Percentiles rank a stretch among this genome's conserved stretches.
Conservation (phyloP, 164 flowering plant genomes). For the Tetracentron sinense region DNA sequence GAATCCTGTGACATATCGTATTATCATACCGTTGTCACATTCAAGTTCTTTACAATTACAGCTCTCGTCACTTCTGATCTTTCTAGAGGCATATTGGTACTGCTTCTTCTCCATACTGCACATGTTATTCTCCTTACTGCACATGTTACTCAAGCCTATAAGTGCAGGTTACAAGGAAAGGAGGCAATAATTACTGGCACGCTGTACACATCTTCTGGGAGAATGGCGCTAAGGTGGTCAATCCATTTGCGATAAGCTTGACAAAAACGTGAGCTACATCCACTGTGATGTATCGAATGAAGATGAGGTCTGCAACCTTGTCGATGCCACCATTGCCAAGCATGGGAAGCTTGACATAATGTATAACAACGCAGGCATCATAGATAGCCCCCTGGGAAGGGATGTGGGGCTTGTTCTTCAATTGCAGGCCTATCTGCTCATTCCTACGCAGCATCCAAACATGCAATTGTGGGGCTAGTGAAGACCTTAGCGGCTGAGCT, state of each 20-base stretch:
- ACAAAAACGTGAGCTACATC: conserved; percentile 4
- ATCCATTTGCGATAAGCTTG: conserved; percentile 6
- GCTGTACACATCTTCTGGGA: too few relatives aligned
- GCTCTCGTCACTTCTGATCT: too few relatives aligned
- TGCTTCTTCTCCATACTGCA: too few relatives aligned
- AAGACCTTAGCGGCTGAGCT: conserved; percentile 40
- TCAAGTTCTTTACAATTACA: too few relatives aligned
- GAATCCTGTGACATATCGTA: too few relatives aligned
- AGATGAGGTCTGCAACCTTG: conserved; percentile 6
- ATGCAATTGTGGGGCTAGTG: conserved; percentile 31
- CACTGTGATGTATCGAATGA: conserved; percentile 22
- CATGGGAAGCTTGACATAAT: conserved; percentile 29
- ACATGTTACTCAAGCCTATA: conserved; percentile 7
- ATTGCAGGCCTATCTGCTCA: conserved; percentile 14
- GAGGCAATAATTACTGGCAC: too few relatives aligned
- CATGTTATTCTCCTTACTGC: too few relatives aligned
- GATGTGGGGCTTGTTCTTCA: conserved; percentile 22
- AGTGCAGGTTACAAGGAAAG: conserved; percentile 10
- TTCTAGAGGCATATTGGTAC: too few relatives aligned
- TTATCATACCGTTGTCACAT: too few relatives aligned
- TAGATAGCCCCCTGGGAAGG: conserved; percentile 18
- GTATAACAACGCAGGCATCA: conserved; percentile 28
- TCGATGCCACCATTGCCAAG: conserved; percentile 13
- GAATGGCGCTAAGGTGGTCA: conserved; percentile 2
- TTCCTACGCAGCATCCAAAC: conserved; percentile 31